Evolutionary conservation across 1,139 yeast genomes (phyloP).

Genomic region (Casaregolazyma suthepensis): DNA sequence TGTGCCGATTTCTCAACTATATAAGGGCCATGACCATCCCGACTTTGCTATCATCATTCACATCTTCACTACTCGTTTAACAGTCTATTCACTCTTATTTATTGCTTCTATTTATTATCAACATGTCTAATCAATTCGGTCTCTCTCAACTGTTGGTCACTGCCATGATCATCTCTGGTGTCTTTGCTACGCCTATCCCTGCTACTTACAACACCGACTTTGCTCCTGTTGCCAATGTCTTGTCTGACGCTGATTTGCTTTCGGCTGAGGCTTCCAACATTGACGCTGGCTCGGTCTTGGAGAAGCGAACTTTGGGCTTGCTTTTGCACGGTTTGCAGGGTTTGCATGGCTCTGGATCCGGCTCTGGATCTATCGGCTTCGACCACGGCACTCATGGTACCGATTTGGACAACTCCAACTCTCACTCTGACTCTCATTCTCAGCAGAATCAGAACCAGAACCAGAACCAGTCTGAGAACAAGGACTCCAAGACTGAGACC

Average conservation of each 20-base stretch:
- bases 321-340: neutral
- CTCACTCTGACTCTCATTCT: neutral
- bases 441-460: neutral
- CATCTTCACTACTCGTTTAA: neutral
- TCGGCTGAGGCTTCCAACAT: neutral
- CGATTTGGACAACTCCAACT: neutral
- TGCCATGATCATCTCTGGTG: neutral
- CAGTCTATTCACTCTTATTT: neutral
- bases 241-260: neutral
- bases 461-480: neutral
- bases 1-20: neutral
- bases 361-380: neutral
- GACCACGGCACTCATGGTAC: neutral
- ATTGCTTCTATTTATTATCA: neutral
- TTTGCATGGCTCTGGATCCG: too few relatives aligned
- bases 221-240: slow-evolving; percentile 1
- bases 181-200: neutral
- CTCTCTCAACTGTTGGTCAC: neutral
- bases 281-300: neutral
- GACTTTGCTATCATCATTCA: neutral
- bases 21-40: neutral
- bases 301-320: neutral
- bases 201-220: neutral
- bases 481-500: neutral
- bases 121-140: neutral